phyloP scores from a whole-genome alignment of 2,329 filamentous ascomycete genomes.

The Alternaria longipes region DNA sequence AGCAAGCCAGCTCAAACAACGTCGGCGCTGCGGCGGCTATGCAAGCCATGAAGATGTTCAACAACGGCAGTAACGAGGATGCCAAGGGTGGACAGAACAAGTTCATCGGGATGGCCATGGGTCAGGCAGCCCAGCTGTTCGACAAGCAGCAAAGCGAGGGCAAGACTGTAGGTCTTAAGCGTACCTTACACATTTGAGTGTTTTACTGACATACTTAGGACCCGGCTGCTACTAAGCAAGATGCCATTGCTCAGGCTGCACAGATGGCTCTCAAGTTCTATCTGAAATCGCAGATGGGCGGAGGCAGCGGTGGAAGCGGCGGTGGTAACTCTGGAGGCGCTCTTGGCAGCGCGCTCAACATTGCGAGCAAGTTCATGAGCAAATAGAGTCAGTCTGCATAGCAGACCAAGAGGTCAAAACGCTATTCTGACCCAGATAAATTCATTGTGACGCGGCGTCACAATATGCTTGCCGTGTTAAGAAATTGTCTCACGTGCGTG shows the following conservation, averaged over 20 bases:
- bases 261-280: constrained; percentile 93
- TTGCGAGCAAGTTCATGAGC: constrained; percentile 69
- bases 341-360: constrained; percentile 62
- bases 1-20: constrained; percentile 55
- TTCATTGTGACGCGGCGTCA: not conserved
- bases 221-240: constrained; percentile 77
- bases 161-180: constrained; percentile 58
- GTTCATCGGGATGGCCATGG: constrained; percentile 87
- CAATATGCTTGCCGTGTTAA: not conserved
- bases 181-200: constrained; percentile 39
- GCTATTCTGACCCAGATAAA: not conserved
- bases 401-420: not conserved
- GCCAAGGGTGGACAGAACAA: constrained; percentile 71
- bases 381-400: constrained; percentile 32
- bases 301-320: constrained; percentile 53
- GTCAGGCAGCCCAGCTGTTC: constrained; percentile 81
- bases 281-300: constrained; percentile 74
- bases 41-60: constrained; percentile 84
- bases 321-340: constrained; percentile 53
- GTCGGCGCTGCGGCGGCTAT: constrained; percentile 74
- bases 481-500: not conserved
- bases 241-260: constrained; percentile 78
- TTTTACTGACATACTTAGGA: constrained; percentile 52
- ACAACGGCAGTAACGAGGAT: constrained; percentile 58
- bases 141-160: constrained; percentile 67